A percentile compares a stretch with the other conserved stretches of the same genome.
Evolutionary conservation across 2,329 filamentous ascomycete genomes (phyloP).

Genomic region (Fusarium ramigenum): DNA sequence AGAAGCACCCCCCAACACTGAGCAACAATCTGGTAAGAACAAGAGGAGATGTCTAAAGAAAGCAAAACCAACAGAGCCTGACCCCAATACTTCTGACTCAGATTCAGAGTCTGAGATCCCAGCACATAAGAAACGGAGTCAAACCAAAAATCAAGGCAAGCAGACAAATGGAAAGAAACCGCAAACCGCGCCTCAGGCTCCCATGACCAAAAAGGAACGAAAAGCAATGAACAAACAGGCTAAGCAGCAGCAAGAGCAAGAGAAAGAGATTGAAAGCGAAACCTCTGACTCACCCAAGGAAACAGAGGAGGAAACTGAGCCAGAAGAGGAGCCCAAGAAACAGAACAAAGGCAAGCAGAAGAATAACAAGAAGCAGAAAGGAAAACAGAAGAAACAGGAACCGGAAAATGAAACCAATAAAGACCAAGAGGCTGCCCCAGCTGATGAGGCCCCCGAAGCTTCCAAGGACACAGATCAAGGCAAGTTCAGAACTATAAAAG

Average conservation of each 20-base stretch:
- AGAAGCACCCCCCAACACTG: slow-evolving; percentile 27
- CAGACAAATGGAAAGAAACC: slow-evolving; percentile 18
- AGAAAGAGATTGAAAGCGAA: slow-evolving; percentile 25
- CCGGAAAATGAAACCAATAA: slow-evolving; percentile 21
- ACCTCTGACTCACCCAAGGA: slow-evolving; percentile 23
- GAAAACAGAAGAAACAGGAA: slow-evolving; percentile 27
- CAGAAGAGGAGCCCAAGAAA: slow-evolving; percentile 10
- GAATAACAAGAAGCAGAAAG: slow-evolving; percentile 17
- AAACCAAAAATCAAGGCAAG: slow-evolving; percentile 29
- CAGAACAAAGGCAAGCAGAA: slow-evolving; percentile 22
- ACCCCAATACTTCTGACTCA: slow-evolving; percentile 38
- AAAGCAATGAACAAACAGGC: slow-evolving; percentile 18
- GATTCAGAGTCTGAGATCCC: slow-evolving; percentile 18
- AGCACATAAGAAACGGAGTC: slow-evolving; percentile 23
- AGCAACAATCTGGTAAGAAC: slow-evolving; percentile 31
- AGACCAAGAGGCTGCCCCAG: slow-evolving; percentile 5
- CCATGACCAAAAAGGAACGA: slow-evolving; percentile 27
- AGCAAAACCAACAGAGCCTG: slow-evolving; percentile 33
- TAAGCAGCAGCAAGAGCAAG: slow-evolving; percentile 13
- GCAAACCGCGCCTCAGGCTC: slow-evolving; percentile 26
- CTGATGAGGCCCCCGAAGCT: slow-evolving; percentile 8
- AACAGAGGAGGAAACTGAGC: slow-evolving; percentile 22
- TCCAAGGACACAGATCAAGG: slow-evolving; percentile 30
- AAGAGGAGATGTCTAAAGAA: slow-evolving; percentile 37
- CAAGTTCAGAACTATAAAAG: slow-evolving; percentile 22